Evolutionary conservation across 2,329 filamentous ascomycete species (phyloP), one percentile per base, ranked within the genome.

Genomic region (Talaromyces sp.): DNA sequence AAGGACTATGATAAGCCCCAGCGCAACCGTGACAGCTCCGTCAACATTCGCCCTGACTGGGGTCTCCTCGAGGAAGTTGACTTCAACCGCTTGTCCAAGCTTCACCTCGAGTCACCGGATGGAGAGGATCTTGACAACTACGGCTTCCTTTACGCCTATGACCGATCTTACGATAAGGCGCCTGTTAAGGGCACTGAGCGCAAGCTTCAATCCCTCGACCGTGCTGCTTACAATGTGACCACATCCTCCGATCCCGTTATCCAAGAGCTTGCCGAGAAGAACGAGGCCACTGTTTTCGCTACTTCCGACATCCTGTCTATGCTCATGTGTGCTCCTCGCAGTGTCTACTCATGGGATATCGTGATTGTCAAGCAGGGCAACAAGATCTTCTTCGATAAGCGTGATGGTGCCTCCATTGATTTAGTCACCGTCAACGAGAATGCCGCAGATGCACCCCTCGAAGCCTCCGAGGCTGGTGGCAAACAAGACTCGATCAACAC

Each of bases 381-480:
- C 87, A 97, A 97, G 87, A 89, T 99, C 80, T 99, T 93, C 88
- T 89, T 99, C 70, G 95, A 99, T 86, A 99, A 99, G 89, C 92
- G 95, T 70, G 93, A 97, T 68, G 94, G 93, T 74, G 93, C 93
- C 66, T 91, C 90, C 66, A 87, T 99, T 61, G 95, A 99, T 81
- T 92, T 98, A 87, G 93, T 98, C 68, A 97, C 94, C 0, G 95
- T 99, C 79, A 99, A 99, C 81, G 95, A 99, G 84, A 99, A 99
- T 80, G 95, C 95, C 10, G 91, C 91, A 67, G 95, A 99, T 79
- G 92, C 94, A 31, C 95, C 95, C 43, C 86, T 98, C 62, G 95
- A 99, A 78, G 88, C 90, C 33, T 89, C 92, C 65, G 94, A 98
- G 75, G 71, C 77, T 60, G 75, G 78, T 19, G 76, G 73, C 69